A percentile compares a stretch with the other conserved stretches of the same genome.
Evolutionary conservation across 225 moss, liverwort and hornwort genomes (phyloP).

Genomic region (Takakia lepidozioides): DNA sequence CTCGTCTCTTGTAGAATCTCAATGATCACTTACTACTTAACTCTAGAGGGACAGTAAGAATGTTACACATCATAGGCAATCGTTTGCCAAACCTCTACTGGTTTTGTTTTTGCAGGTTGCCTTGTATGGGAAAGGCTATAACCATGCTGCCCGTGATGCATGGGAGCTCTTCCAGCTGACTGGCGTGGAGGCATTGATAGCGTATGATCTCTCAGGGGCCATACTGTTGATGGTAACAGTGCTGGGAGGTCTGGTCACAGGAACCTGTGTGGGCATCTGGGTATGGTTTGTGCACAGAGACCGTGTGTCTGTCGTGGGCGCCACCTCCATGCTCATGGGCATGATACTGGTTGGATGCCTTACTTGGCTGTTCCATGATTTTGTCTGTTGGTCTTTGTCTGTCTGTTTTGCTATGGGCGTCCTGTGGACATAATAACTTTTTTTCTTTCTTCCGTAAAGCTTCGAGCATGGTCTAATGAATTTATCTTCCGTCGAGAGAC

Average conservation of each 20-base stretch:
- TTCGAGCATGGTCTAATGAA: too few relatives aligned
- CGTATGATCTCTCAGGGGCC: constrained; percentile 48
- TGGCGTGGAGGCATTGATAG: constrained; percentile 46
- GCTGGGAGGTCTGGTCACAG: constrained; percentile 36
- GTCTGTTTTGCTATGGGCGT: too few relatives aligned
- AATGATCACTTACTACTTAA: too few relatives aligned
- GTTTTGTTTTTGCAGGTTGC: constrained; percentile 29
- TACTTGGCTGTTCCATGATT: not conserved
- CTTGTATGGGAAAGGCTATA: constrained; percentile 37
- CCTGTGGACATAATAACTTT: too few relatives aligned
- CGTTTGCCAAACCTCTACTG: too few relatives aligned
- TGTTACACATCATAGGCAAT: not conserved
- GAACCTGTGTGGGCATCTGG: constrained; percentile 45
- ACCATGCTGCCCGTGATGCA: constrained; percentile 43
- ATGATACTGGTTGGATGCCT: constrained; percentile 34
- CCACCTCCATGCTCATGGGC: constrained; percentile 47
- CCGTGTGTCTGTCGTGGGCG: constrained; percentile 32
- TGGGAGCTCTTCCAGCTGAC: constrained; percentile 52
- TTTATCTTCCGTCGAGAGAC: too few relatives aligned
- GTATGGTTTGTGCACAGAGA: constrained; percentile 20
- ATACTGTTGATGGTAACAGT: constrained; percentile 38
- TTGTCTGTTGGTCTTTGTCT: too few relatives aligned
- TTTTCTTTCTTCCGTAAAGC: too few relatives aligned
- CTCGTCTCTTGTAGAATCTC: too few relatives aligned
- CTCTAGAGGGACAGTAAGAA: too few relatives aligned